These are phyloP conservation scores for Gracilaria domingensis DNA, from an alignment of 23 red algal species.

Conservation along the genomic window DNA sequence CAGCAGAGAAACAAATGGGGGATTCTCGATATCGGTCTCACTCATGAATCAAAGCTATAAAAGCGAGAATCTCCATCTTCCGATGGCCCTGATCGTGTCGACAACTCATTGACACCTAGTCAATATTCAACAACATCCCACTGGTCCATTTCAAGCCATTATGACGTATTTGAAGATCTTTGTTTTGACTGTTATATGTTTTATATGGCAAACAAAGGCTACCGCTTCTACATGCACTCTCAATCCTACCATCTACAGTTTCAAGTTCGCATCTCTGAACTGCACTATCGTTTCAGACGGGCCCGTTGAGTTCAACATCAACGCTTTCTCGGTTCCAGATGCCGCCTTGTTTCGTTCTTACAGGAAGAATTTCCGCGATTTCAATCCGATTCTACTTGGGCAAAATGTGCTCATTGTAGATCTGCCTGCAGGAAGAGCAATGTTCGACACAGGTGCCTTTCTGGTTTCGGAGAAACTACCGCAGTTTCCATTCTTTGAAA, in stretches of 20 bases:
- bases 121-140: not conserved
- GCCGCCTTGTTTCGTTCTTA: conserved; percentile 37
- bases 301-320: not conserved
- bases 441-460: conserved; percentile 50
- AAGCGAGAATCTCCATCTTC: not conserved
- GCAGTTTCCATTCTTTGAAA: conserved; percentile 31
- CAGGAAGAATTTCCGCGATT: conserved; percentile 16
- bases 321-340: conserved; percentile 20
- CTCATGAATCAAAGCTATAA: not conserved
- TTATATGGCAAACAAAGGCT: not conserved
- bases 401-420: conserved; percentile 47
- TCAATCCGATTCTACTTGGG: not conserved
- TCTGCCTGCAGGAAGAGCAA: conserved; percentile 9
- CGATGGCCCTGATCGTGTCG: not conserved
- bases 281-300: conserved; percentile 12
- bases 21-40: no score
- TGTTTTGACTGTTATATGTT: not conserved
- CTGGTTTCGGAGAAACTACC: conserved; percentile 24
- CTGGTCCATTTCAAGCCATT: not conserved
- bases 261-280: not conserved
- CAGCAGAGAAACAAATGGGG: no score
- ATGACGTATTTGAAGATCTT: not conserved
- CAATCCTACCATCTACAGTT: conserved; percentile 1
- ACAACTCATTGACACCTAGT: not conserved
- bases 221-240: not conserved